These are phyloP conservation scores for Saturnispora kantuleensis DNA, from an alignment of 805 yeast species.

Conservation along the genomic window DNA sequence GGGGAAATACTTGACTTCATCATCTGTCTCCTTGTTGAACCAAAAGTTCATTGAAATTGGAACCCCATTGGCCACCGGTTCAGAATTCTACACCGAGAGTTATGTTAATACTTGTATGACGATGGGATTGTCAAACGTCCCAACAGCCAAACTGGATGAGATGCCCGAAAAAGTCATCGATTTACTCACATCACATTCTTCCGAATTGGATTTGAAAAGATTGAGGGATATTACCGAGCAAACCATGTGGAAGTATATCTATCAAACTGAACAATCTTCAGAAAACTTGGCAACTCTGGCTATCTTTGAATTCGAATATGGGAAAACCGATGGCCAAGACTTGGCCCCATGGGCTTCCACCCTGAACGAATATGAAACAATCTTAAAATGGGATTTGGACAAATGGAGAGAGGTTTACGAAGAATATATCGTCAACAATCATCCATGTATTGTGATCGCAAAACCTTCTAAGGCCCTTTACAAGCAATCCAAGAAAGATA, in stretches of 20 bases:
- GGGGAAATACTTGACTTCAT: conserved; percentile 64
- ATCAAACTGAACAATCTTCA: conserved; percentile 54
- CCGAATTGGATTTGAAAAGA: conserved; percentile 51
- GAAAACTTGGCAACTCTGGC: conserved; percentile 54
- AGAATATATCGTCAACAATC: conserved; percentile 46
- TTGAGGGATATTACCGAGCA: conserved; percentile 62
- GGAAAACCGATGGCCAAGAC: conserved; percentile 50
- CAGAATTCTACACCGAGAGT: conserved; percentile 66
- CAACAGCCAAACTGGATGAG: conserved; percentile 49
- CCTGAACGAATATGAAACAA: conserved; percentile 48
- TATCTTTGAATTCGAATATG: conserved; percentile 73
- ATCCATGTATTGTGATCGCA: conserved; percentile 58
- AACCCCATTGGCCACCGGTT: conserved; percentile 69
- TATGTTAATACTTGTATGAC: conserved; percentile 52
- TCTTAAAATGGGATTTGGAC: conserved; percentile 49
- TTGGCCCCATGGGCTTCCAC: conserved; percentile 45
- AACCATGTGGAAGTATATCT: conserved; percentile 49
- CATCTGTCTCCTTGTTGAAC: conserved; percentile 67
- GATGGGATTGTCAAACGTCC: conserved; percentile 60
- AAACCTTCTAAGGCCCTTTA: conserved; percentile 61
- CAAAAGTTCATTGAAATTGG: conserved; percentile 68
- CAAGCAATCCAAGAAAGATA: conserved; percentile 39
- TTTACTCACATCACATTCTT: conserved; percentile 43
- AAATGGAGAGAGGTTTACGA: conserved; percentile 58
- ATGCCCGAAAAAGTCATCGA: conserved; percentile 43